Base-by-base conservation (phyloP, 225 moss, liverwort and hornwort genomes). In the Anthoceros angustus region DNA sequence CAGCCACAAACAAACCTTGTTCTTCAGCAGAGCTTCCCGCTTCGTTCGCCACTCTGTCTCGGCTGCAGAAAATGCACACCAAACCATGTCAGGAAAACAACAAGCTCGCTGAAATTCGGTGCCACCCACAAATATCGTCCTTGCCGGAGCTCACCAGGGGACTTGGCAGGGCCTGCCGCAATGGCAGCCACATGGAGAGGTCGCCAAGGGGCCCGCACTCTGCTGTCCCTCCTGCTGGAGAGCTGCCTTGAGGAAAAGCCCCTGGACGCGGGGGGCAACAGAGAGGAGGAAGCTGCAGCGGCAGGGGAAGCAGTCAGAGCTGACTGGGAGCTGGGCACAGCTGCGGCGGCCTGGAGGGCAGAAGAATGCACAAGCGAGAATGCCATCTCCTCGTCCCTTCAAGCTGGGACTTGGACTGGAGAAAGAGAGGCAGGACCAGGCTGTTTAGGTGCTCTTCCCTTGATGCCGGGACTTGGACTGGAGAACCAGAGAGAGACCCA, bases 41-140 rank as follows among this genome's bases (percentile, higher is more conserved):
- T 84, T 84, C 64, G 62, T 1, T 70, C 73, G 81, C 84, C 84
- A 84, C 62, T 84, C 84, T 63, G 81, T 81, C 10, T 84, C 84
- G 0, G 79, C 78, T 0, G 66, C 61, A 15, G 66, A 24, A 43
- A n/a, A 42, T 15, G 12, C 40, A 46, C 21, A 68, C 24, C 9
- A 61, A 10, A 15, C 67, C 18, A 4, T 7, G 18, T 42, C 46
- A 26, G 42, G n/a, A 11, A 25, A 25, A 48, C 10, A 67, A n/a
- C 10, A 6, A 42, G 49, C 20, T 32, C 4, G 32, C 32, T 4
- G 32, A 32, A 32, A 32, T 32, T 32, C 32, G 4, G 32, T 1
- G 32, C 4, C 32, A 32, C 4, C 32, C 32, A 32, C 32, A 32
- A 1, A 32, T 32, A 32, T 32, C 32, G 32, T 32, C 32, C 32